Base-by-base conservation (phyloP, 139 green algal species). In the Coccomyxa sp. region DNA sequence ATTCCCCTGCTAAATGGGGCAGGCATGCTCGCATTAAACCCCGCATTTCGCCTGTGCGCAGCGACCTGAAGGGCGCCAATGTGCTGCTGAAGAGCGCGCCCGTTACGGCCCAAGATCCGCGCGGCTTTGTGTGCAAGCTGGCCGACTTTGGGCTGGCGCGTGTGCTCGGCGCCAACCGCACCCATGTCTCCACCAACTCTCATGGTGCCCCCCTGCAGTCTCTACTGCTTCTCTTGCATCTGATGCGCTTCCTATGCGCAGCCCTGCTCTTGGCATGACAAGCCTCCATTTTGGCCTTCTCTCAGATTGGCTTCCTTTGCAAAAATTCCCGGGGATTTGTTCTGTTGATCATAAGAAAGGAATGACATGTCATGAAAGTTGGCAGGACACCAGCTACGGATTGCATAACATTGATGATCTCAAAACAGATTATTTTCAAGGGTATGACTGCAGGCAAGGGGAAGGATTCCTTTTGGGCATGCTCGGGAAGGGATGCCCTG, bases 41-140 rank as follows among this genome's bases (percentile, higher is more conserved):
- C 18, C 4, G 63, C 18, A 11, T 71, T 21, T 1, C 63, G 7
- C 4, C 21, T 71, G 63, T 71, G 63, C 63, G 63, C 63, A 71
- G 63, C 21, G 92, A 95, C 81, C 88, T 93, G 23, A 94, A 86
- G 83, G 71, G 71, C 16, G 86, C 86, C 77, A 94, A 94, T 75
- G 85, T 93, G 75, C 88, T 94, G 84, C 86, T 93, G 23, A 91
- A 90, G 82, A 86, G 67, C 28, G 63, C 81, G 17, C 85, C 91
- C 58, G 77, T 81, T 63, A 88, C 89, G 32, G 25, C 16, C 23
- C 14, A 77, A 16, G 89, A 92, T 82, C 78, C 84, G 9, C 80
- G 89, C 28, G 89, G 89, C 31, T 91, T 87, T 63, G 81, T 92
- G 13, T 87, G 85, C 77, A 92, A 77, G 71, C 67, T 92, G 77